These are phyloP conservation scores for Brettanomyces sp. DNA, from an alignment of 805 yeast genomes.

Conservation along the genomic window DNA sequence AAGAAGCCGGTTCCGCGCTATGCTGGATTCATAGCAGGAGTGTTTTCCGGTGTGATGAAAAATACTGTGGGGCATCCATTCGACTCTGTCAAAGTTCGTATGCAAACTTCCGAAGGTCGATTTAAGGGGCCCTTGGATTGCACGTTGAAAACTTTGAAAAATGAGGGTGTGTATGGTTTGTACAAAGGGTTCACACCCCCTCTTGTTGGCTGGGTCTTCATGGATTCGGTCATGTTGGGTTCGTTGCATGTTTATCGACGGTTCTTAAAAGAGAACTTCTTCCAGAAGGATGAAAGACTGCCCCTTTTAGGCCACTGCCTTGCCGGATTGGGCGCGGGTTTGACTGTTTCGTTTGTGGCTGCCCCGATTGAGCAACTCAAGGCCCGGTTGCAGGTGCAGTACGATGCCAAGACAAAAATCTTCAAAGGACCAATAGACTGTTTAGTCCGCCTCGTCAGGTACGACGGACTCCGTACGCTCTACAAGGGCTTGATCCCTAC, in stretches of 20 bases:
- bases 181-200: conserved; percentile 93
- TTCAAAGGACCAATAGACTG: conserved; percentile 81
- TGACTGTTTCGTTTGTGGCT: conserved; percentile 92
- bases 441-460: conserved; percentile 43
- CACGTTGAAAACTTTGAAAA: conserved; percentile 55
- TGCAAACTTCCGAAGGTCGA: conserved; percentile 66
- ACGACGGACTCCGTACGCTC: conserved; percentile 61
- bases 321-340: conserved; percentile 78
- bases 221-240: conserved; percentile 90
- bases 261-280: conserved; percentile 54
- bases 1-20: conserved; percentile 36
- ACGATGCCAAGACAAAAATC: conserved; percentile 58
- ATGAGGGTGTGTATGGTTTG: conserved; percentile 73
- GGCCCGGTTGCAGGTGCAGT: conserved; percentile 84
- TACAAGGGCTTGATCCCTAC: conserved; percentile 82
- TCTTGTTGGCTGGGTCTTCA: conserved; percentile 83
- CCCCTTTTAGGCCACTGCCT: conserved; percentile 68
- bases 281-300: conserved; percentile 48
- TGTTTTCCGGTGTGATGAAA: conserved; percentile 79
- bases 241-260: conserved; percentile 71
- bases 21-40: conserved; percentile 82
- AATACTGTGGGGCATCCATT: conserved; percentile 91
- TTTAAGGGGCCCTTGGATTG: conserved; percentile 82
- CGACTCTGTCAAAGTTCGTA: conserved; percentile 80
- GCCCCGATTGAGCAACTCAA: conserved; percentile 89